These are phyloP conservation scores for Echium plantagineum DNA, from an alignment of 257 asterid species.

Conservation along the genomic window DNA sequence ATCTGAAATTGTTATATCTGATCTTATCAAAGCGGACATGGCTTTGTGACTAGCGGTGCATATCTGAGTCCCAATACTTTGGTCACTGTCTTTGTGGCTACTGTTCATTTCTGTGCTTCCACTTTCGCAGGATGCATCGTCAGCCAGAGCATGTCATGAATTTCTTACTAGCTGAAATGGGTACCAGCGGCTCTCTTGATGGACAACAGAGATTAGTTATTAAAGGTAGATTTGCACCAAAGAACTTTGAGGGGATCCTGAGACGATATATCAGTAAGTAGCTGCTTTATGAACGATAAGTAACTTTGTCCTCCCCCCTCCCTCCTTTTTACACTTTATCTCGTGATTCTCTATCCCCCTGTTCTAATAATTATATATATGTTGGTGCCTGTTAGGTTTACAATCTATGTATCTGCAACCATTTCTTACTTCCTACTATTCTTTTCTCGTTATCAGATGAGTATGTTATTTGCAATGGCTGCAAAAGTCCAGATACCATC, in stretches of 20 bases:
- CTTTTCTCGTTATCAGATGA: conserved; percentile 45
- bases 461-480: conserved; percentile 90
- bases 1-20: not conserved
- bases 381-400: not conserved
- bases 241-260: conserved; percentile 88
- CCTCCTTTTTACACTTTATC: not conserved
- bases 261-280: conserved; percentile 81
- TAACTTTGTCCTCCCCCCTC: not conserved
- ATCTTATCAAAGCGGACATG: not conserved
- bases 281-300: not conserved
- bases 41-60: not conserved
- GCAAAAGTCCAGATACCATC: conserved; percentile 93
- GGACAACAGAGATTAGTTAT: conserved; percentile 89
- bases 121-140: conserved; percentile 62
- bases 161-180: conserved; percentile 95
- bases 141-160: conserved; percentile 97
- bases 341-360: not conserved
- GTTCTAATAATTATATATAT: not conserved
- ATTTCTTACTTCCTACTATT: not conserved
- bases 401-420: not conserved
- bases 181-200: conserved; percentile 93
- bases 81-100: not conserved
- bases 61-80: not conserved
- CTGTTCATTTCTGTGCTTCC: not conserved
- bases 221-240: conserved; percentile 94